Conservation (phyloP, 2,329 filamentous ascomycete species). For the Phaeosphaeriaceae sp. region DNA sequence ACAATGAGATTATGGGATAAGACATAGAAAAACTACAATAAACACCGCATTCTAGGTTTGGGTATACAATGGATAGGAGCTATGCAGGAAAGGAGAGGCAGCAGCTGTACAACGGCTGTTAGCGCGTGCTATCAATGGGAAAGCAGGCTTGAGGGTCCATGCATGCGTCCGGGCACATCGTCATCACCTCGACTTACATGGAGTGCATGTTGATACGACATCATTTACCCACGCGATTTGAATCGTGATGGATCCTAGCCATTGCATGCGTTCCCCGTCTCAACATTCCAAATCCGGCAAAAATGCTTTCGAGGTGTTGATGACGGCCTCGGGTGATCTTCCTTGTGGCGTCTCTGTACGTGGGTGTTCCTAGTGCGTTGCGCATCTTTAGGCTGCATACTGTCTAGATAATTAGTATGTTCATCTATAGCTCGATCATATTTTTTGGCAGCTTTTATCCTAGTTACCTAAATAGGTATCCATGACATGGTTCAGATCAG, state of each 20-base stretch:
- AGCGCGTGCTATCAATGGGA: slow-evolving; percentile 16
- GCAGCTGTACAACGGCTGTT: slow-evolving; percentile 14
- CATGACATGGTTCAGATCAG: too few relatives aligned
- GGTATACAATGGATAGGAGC: slow-evolving; percentile 5
- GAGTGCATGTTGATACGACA: slow-evolving; percentile 1
- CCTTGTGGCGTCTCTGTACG: slow-evolving; percentile 19
- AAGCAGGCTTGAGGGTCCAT: slow-evolving; percentile 19
- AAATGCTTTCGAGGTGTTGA: slow-evolving; percentile 22
- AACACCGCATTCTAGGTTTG: slow-evolving; percentile 16
- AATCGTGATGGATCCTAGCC: slow-evolving; percentile 5
- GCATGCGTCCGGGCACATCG: slow-evolving; percentile 19
- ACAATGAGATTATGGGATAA: slow-evolving; percentile 11
- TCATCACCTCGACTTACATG: slow-evolving; percentile 16
- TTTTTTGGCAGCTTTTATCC: too few relatives aligned
- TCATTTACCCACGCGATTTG: slow-evolving; percentile 13
- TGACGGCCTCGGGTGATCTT: slow-evolving; percentile 33
- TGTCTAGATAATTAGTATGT: too few relatives aligned
- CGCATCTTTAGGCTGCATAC: too few relatives aligned
- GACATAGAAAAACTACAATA: slow-evolving; percentile 20
- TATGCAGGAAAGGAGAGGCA: slow-evolving; percentile 21
- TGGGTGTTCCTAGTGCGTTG: not conserved
- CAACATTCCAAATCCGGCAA: slow-evolving; percentile 31
- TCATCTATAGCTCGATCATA: too few relatives aligned
- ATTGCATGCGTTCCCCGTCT: slow-evolving; percentile 3
- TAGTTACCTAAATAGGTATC: too few relatives aligned